Evolutionary conservation across 176 grass and related monocot genomes (phyloP), one percentile per base, ranked within the genome.

Genomic region (Tillandsia leiboldiana): DNA sequence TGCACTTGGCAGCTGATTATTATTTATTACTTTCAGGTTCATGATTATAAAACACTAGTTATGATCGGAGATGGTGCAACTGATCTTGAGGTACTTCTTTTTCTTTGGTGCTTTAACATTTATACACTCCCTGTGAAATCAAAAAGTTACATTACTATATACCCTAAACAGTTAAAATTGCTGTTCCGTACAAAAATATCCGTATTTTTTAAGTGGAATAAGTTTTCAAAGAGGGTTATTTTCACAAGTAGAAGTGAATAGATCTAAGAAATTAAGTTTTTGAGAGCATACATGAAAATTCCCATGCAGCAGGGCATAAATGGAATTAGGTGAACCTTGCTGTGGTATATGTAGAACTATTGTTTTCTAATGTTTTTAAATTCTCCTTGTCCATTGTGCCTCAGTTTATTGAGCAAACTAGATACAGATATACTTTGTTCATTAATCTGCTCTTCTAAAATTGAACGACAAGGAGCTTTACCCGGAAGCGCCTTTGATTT

Each of bases 41-140:
- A 74, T 74, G 54, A 73, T 77, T 81, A 86, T 73, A 86, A 73
- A 50, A 72, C 26, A 2, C 5, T 92, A 9, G 66, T 90, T 78
- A 97, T 97, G 89, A 87, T 97, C 83, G 93, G 93, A 78, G 93
- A 97, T 81, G 93, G 85, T 83, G 89, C 89, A 68, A 92, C 89
- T 66, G 89, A 92, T 77, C 85, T 92, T 78, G 89, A 92, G 85
- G 89, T 92, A 83, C 8, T 12, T 42, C 48, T 52, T 23, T 62
- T 10, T 48, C n/a, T 72, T 63, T 42, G 57, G 63, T 70, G 7
- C 74, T 57, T 68, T 33, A 53, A 8, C 49, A 6, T 12, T 0
- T 12, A 66, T 51, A 49, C 3, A 49, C 3, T 72, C 42, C 12
- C 52, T 29, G 54, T 56, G 8, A 20, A 50, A 15, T 76, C 1